phyloP scores from a whole-genome alignment of 2,329 filamentous ascomycete genomes.

The Tolypocladium ophioglossoides region DNA sequence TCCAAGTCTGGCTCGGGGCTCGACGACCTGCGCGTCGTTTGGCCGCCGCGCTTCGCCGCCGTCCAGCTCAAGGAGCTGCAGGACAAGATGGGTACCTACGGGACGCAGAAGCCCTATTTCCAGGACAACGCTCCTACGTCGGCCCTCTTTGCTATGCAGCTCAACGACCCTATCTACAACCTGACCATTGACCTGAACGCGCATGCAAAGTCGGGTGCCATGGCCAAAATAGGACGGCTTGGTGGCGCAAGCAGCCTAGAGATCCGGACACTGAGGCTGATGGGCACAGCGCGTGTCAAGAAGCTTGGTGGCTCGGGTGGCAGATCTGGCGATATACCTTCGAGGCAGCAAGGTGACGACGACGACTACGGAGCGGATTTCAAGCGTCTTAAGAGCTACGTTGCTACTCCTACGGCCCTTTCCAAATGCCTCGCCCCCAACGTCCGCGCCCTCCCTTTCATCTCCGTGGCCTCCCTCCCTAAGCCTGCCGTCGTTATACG shows the following conservation, averaged over 20 bases:
- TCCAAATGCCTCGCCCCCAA: no score
- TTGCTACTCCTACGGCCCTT: no score
- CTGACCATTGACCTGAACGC: constrained; percentile 3
- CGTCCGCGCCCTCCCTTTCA: no score
- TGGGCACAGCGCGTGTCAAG: not conserved
- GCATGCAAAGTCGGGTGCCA: not conserved
- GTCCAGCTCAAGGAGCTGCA: not conserved
- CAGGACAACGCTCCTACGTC: constrained; percentile 3
- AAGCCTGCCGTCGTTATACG: no score
- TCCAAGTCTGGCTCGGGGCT: not conserved
- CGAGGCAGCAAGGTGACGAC: not conserved
- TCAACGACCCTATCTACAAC: constrained; percentile 7
- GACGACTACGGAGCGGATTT: no score
- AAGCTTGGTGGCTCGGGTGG: no score
- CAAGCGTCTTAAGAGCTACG: no score
- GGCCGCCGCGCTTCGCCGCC: not conserved
- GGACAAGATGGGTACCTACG: not conserved
- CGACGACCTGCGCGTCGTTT: not conserved
- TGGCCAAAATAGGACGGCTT: not conserved
- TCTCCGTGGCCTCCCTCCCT: no score
- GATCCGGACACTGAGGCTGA: not conserved
- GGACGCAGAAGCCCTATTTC: not conserved
- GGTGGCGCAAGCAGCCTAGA: not conserved
- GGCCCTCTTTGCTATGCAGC: constrained; percentile 6
- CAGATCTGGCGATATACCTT: no score